Base-by-base conservation (phyloP, 2,329 filamentous ascomycete species). In the Penicillium sp. region DNA sequence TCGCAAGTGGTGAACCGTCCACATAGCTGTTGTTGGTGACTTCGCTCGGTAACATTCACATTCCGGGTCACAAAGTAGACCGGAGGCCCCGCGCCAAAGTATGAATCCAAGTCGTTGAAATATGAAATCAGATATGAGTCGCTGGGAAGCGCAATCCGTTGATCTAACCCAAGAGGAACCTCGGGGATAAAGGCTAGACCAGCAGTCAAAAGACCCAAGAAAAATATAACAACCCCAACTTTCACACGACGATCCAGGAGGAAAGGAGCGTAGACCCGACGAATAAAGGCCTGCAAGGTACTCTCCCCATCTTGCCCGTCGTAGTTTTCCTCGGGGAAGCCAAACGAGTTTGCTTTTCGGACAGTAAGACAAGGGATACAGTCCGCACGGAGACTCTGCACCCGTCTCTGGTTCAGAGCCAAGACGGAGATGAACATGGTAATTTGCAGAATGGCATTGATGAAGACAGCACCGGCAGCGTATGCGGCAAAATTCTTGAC, bases 401-500 rank as follows among this genome's bases (percentile, higher is more conserved):
- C 93, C 9, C 96, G 86, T 71, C 87, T 85, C 76, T 99, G 94
- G 70, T 99, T 99, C 58, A 96, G 82, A 2, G 93, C 87, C 8
- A 99, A 82, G 3, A 97, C 89, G 1, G 96, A 93, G 39, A 97
- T 85, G 70, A 99, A 99, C 86, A 97, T 93, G 0, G 96, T 99
- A 65, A 97, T 89, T 74, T 99, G 94, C 6, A 99, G 80, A n/a
- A 97, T 74, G 0, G 96, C 96, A 71, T 99, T 99, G 81, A 99
- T 93, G 67, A 97, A 88, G 12, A 99, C 94, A 12, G 94, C 94
- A 50, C 94, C 94, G 2, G 94, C 93, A 13, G 94, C 94, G 72
- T 99, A 99, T 3, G 93, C 88, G 17, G 94, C 96, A 76, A 99
- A 99, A 75, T 99, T 99, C 61, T 92, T 87, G 43, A 99, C 96